These are phyloP conservation scores for Combretum micranthum DNA, from an alignment of 345 rosid genomes.

Conservation along the genomic window DNA sequence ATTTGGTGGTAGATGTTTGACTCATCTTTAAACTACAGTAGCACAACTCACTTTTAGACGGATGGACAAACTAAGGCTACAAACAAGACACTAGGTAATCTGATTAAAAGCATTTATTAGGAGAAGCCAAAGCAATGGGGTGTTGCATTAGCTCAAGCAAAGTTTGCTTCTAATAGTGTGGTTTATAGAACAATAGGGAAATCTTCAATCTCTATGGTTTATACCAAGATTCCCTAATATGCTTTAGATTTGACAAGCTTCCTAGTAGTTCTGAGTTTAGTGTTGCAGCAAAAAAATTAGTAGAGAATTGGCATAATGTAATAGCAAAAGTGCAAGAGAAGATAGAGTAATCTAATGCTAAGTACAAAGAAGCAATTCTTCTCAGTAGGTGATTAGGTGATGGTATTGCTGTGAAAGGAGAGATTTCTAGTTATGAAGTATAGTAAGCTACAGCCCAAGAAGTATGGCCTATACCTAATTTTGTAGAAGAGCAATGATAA, in stretches of 20 bases:
- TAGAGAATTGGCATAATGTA: background rate
- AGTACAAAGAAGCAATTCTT: background rate
- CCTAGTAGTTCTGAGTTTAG: background rate
- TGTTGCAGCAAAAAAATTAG: background rate
- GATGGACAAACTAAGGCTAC: background rate
- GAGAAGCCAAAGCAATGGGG: background rate
- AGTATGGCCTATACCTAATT: background rate
- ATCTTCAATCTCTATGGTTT: background rate
- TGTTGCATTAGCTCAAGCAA: background rate
- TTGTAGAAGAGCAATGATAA: background rate
- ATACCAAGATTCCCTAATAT: background rate
- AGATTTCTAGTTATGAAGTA: background rate
- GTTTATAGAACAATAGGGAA: background rate
- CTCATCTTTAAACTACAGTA: background rate
- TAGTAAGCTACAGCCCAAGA: background rate
- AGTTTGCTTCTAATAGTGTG: background rate
- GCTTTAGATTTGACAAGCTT: background rate
- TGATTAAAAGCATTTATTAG: background rate
- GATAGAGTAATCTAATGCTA: background rate
- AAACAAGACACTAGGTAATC: background rate
- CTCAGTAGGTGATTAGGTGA: background rate
- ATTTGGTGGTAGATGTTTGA: background rate
- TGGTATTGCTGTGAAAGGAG: background rate
- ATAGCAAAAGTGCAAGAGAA: background rate
- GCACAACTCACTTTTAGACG: background rate